A percentile compares a stretch with the other conserved stretches of the same genome.
Conservation (phyloP, 331 rosid species). For the Arachis monticola region DNA sequence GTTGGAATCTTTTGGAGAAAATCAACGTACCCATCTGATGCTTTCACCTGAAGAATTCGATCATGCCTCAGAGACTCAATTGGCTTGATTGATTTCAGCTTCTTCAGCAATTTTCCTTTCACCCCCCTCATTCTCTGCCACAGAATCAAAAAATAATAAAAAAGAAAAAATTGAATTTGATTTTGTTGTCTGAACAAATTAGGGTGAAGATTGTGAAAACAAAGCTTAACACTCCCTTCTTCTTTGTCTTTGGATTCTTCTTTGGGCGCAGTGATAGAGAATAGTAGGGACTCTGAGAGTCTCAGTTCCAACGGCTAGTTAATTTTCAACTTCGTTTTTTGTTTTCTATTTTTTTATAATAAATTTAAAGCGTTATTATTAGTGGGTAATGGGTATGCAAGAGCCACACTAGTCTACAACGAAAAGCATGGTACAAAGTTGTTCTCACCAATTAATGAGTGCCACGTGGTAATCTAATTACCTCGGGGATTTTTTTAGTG, state of each 20-base stretch:
- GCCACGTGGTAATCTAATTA: slow-evolving; percentile 32
- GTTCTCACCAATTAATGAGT: neutral
- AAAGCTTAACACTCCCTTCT: slow-evolving; percentile 27
- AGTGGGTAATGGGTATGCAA: neutral
- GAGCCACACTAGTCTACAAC: neutral
- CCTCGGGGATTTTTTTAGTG: neutral
- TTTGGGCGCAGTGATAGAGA: neutral
- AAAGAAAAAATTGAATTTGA: slow-evolving; percentile 16
- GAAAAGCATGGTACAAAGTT: neutral
- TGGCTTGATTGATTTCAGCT: slow-evolving; percentile 75
- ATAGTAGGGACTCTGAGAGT: slow-evolving; percentile 21
- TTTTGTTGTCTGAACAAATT: neutral
- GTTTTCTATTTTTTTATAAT: neutral
- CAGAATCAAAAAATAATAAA: slow-evolving; percentile 9
- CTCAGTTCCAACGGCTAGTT: slow-evolving; percentile 50
- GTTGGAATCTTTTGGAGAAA: slow-evolving; percentile 42
- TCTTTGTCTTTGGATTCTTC: slow-evolving; percentile 24
- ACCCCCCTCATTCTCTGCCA: slow-evolving; percentile 57
- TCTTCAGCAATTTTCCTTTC: slow-evolving; percentile 80
- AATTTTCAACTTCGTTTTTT: slow-evolving; percentile 11
- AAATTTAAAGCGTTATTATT: neutral
- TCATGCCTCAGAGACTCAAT: slow-evolving; percentile 63
- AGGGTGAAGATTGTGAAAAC: neutral
- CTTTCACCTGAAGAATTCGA: slow-evolving; percentile 65
- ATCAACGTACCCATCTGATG: slow-evolving; percentile 62